These are phyloP conservation scores for Monilinia fructigena DNA, from an alignment of 2,329 filamentous ascomycete species.

Conservation along the genomic window DNA sequence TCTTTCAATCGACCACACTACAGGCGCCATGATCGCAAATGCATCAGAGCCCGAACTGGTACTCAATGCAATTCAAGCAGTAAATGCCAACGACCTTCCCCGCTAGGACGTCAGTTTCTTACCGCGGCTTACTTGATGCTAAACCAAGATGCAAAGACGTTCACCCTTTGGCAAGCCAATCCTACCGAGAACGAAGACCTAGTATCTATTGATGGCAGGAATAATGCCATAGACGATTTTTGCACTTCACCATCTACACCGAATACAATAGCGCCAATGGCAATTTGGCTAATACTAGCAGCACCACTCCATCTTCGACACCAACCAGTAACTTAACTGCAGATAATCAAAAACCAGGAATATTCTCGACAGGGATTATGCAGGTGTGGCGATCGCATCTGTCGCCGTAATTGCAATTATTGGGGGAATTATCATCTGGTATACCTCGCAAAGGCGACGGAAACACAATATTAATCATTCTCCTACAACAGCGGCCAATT, in stretches of 20 bases:
- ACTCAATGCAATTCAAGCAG: slow-evolving; percentile 62
- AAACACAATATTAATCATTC: too few species aligned
- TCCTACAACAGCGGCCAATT: too few species aligned
- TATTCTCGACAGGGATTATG: too few species aligned
- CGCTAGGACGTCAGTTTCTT: slow-evolving; percentile 51
- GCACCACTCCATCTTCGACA: neutral
- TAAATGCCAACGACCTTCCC: slow-evolving; percentile 78
- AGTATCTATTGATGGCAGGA: slow-evolving; percentile 11
- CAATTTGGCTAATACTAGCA: neutral
- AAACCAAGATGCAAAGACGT: slow-evolving; percentile 15
- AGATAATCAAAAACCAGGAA: too few species aligned
- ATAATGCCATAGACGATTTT: slow-evolving; percentile 5
- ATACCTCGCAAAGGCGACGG: too few species aligned
- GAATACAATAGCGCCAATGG: slow-evolving; percentile 1
- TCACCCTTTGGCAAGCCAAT: slow-evolving; percentile 21
- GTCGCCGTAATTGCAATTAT: too few species aligned
- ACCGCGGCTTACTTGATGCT: slow-evolving; percentile 17
- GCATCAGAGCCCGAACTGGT: slow-evolving; percentile 10
- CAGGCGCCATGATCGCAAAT: slow-evolving; percentile 8
- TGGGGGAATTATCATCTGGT: too few species aligned
- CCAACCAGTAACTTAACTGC: too few species aligned
- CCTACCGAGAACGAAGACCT: slow-evolving; percentile 18
- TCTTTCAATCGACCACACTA: neutral
- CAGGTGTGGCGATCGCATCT: too few species aligned
- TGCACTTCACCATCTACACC: slow-evolving; percentile 12